These are phyloP conservation scores for Neonectria hederae DNA, from an alignment of 2,329 filamentous ascomycete species.

Conservation along the genomic window DNA sequence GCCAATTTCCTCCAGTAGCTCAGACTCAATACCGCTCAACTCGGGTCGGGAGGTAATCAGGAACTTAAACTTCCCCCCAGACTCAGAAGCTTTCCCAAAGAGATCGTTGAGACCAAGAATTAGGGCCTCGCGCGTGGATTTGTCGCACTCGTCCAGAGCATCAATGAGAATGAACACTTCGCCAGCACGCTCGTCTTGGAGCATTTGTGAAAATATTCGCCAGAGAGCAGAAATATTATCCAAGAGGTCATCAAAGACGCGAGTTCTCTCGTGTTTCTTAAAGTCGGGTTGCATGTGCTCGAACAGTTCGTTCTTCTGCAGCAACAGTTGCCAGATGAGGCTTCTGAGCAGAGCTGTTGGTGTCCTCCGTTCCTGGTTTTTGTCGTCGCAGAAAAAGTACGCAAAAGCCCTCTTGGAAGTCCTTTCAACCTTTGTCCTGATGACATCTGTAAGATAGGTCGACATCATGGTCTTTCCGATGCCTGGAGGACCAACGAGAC, in stretches of 20 bases:
- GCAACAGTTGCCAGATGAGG: slow-evolving; percentile 7
- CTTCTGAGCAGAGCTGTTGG: slow-evolving; percentile 3
- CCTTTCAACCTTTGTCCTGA: background rate
- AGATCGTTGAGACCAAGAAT: background rate
- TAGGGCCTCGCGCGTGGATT: background rate
- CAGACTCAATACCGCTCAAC: background rate
- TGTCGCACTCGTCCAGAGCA: background rate
- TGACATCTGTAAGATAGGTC: slow-evolving; percentile 3
- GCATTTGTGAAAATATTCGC: background rate
- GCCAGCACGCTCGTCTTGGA: background rate
- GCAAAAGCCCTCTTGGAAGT: background rate
- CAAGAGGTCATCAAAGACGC: background rate
- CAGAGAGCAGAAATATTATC: background rate
- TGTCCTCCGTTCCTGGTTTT: background rate
- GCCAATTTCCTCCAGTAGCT: background rate
- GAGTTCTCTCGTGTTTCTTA: background rate
- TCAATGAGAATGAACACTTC: background rate
- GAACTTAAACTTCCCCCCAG: background rate
- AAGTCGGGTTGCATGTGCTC: background rate
- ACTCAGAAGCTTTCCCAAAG: background rate
- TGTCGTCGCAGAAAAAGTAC: slow-evolving; percentile 15
- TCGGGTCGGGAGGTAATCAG: background rate
- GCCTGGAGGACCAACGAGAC: slow-evolving; percentile 1
- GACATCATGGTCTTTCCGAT: slow-evolving; percentile 18
- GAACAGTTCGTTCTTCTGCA: background rate